Conservation (phyloP, 768 basidiomycete genomes). For the Amanita subjunquillea region DNA sequence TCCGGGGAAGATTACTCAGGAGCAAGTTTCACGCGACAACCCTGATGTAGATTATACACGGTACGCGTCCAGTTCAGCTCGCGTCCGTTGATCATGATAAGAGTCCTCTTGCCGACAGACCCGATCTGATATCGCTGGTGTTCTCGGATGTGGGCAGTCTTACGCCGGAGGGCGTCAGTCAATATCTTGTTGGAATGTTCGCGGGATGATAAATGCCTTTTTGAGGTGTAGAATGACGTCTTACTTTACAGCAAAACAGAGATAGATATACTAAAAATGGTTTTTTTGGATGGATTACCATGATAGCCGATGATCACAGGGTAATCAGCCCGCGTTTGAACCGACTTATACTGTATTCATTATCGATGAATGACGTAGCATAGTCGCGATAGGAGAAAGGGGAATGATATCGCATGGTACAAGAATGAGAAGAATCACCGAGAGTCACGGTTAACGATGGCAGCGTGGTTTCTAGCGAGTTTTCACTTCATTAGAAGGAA, state of each 20-base stretch:
- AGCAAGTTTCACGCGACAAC: slow-evolving; percentile 74
- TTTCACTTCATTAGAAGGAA: background rate
- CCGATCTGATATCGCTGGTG: slow-evolving; percentile 88
- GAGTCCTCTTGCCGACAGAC: slow-evolving; percentile 31
- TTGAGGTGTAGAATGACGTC: background rate
- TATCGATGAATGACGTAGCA: background rate
- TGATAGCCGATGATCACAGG: slow-evolving; percentile 25
- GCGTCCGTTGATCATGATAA: slow-evolving; percentile 10
- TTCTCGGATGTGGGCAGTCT: slow-evolving; percentile 92
- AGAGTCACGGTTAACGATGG: background rate
- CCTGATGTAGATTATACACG: slow-evolving; percentile 94
- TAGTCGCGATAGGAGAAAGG: background rate
- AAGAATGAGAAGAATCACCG: background rate
- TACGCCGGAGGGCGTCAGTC: slow-evolving; percentile 88
- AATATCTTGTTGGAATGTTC: slow-evolving; percentile 93
- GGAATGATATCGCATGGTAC: background rate
- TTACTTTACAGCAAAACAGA: background rate
- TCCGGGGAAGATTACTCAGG: slow-evolving; percentile 55
- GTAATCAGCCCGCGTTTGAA: background rate
- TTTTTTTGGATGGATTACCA: slow-evolving; percentile 19
- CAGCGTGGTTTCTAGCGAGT: background rate
- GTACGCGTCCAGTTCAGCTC: slow-evolving; percentile 24
- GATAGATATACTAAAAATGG: background rate
- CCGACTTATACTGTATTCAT: background rate
- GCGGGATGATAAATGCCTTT: slow-evolving; percentile 37